A percentile compares a stretch with the other conserved stretches of the same genome.
phyloP scores from a whole-genome alignment of 176 grass and related monocot genomes.

The Pharus latifolius region DNA sequence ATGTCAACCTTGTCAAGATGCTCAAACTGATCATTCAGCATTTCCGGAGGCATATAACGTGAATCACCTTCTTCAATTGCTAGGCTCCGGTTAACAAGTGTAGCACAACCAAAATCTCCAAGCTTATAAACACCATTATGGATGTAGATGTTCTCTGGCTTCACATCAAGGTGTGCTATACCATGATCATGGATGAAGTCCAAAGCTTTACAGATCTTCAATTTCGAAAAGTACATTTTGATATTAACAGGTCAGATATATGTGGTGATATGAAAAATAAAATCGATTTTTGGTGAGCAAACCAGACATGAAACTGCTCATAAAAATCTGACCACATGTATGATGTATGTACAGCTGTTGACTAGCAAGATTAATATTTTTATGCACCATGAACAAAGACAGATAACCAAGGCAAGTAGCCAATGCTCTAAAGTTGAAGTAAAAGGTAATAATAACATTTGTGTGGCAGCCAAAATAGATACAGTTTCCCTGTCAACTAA shows the following conservation, averaged over 20 bases:
- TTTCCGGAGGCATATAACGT: conserved; percentile 91
- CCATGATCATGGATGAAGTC: conserved; percentile 71
- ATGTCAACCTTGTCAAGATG: conserved; percentile 95
- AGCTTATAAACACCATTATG: conserved; percentile 77
- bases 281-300: neutral
- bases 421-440: too few species aligned
- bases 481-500: too few species aligned
- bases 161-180: conserved; percentile 86
- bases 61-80: conserved; percentile 88
- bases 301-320: neutral
- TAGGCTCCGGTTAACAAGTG: conserved; percentile 58
- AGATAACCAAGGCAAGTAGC: too few species aligned
- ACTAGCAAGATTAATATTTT: too few species aligned
- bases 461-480: too few species aligned
- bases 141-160: conserved; percentile 92
- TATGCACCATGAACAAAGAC: too few species aligned
- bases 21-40: conserved; percentile 82
- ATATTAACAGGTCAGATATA: conserved; percentile 15
- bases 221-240: conserved; percentile 10
- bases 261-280: neutral
- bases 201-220: conserved; percentile 82
- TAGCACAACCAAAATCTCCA: conserved; percentile 90
- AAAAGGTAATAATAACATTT: too few species aligned
- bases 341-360: too few species aligned
- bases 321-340: too few species aligned